Evolutionary conservation across 2,329 filamentous ascomycete genomes (phyloP), one percentile per base, ranked within the genome.

Genomic region (Stromatinia cepivora): DNA sequence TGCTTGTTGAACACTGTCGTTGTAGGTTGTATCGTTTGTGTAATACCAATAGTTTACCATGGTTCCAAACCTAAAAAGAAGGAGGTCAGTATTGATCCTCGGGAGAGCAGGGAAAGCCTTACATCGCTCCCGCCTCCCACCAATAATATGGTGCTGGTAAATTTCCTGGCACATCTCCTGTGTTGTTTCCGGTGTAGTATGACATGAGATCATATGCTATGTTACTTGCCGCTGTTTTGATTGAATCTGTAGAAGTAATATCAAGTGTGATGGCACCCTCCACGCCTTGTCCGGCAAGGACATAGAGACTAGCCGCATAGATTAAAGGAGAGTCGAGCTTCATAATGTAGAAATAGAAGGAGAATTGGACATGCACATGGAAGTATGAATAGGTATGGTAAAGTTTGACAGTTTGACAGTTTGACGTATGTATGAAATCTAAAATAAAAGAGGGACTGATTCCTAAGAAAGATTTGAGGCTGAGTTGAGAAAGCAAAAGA

Each of bases 1-100:
- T 11, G 86, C 92, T 72, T 91, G 83, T 80, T 76, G 92, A 91
- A 74, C 64, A 4, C 67, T 67, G 15, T 68, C 58, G 25, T 76
- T 76, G 81, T 91, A 94, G 62, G 84, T 84, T 13, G 83, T 81
- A 76, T 94, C 91, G 39, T 88, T 88, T 0, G 91, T 94, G 78
- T 92, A 91, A 77, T 89, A 90, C 91, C 91, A 95, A 78, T 94
- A 94, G 75, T 94, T 90, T 69, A 95, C 70, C 61, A 94, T 81
- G 6, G 88, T 83, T 45, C 86, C 86, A 80, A 88, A 70, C 67
- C 61, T 50, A 22, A 11, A 10, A 13, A 34, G 17, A 20, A 45
- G n/a, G n/a, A 17, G 22, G 28, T 56, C 46, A 69, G 61, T n/a
- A 9, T 17, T 22, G 22, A 39, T 13, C 17, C 63, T 59, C 50